Evolutionary conservation across 768 basidiomycete species (phyloP).

Genomic region (Brasilioporus rufonigricans): DNA sequence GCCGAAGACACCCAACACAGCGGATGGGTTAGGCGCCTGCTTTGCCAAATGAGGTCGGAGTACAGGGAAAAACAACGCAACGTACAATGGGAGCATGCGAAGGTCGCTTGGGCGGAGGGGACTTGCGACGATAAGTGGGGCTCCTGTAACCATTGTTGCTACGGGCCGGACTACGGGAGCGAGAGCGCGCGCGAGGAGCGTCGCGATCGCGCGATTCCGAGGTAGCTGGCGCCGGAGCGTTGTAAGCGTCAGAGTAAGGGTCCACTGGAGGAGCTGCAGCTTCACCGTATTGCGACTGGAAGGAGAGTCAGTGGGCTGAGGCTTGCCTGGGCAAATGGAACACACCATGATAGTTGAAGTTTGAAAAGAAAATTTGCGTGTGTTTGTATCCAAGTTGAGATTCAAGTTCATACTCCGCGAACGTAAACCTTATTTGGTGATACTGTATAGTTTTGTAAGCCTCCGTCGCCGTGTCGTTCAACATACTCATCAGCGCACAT

Average conservation of each 20-base stretch:
- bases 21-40: constrained; percentile 86
- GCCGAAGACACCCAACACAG: constrained; percentile 97
- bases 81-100: constrained; percentile 73
- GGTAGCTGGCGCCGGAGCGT: constrained; percentile 54
- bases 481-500: constrained; percentile 49
- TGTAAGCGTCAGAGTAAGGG: constrained; percentile 83
- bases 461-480: constrained; percentile 35
- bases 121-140: constrained; percentile 54
- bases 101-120: constrained; percentile 61
- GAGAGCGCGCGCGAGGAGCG: constrained; percentile 61
- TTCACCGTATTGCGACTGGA: constrained; percentile 61
- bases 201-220: constrained; percentile 53
- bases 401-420: constrained; percentile 30
- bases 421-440: constrained; percentile 35
- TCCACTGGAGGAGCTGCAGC: constrained; percentile 57
- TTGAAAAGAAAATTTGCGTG: constrained; percentile 41
- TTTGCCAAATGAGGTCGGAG: constrained; percentile 37
- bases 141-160: constrained; percentile 56
- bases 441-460: constrained; percentile 72
- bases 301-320: not conserved
- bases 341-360: constrained; percentile 71
- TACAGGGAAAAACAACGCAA: constrained; percentile 15
- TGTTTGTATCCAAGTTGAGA: constrained; percentile 38
- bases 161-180: constrained; percentile 67
- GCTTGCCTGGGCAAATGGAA: constrained; percentile 10